Evolutionary conservation across 306 rosid species (phyloP).

Genomic region (Quercus agrifolia): DNA sequence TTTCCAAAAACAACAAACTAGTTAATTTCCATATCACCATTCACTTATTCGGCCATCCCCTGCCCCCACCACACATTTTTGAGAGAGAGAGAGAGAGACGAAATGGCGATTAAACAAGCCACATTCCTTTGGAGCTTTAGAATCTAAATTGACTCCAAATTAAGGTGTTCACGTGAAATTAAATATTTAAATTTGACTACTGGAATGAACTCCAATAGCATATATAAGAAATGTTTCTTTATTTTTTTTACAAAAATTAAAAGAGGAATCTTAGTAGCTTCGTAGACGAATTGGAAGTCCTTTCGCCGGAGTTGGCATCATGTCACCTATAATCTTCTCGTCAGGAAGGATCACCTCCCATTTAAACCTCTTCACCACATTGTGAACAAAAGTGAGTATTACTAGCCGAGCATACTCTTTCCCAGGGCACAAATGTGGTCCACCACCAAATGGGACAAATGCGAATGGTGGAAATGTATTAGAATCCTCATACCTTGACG

Average conservation of each 20-base stretch:
- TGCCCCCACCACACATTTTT: too few relatives aligned
- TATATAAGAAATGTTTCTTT: not conserved
- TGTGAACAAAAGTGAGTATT: conserved; percentile 36
- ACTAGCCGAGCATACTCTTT: conserved; percentile 39
- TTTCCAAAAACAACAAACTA: too few relatives aligned
- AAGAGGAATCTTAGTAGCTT: not conserved
- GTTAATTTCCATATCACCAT: too few relatives aligned
- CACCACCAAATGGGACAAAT: conserved; percentile 41
- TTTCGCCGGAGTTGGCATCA: conserved; percentile 41
- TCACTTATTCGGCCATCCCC: too few relatives aligned
- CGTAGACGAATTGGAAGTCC: conserved; percentile 32
- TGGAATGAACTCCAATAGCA: too few relatives aligned
- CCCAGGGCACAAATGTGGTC: conserved; percentile 38
- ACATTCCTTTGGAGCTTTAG: too few relatives aligned
- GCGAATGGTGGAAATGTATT: conserved; percentile 23
- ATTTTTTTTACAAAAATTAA: not conserved
- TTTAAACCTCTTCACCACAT: conserved; percentile 28
- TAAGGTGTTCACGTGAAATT: too few relatives aligned
- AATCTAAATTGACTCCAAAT: too few relatives aligned
- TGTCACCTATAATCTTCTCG: conserved; percentile 31
- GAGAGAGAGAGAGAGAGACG: too few relatives aligned
- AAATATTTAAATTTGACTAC: too few relatives aligned
- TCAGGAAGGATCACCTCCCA: conserved; percentile 19
- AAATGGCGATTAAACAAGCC: too few relatives aligned
- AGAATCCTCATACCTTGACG: conserved; percentile 19